Base-by-base conservation (phyloP, 1,284 basidiomycete species). In the Psilocybe mexicana region DNA sequence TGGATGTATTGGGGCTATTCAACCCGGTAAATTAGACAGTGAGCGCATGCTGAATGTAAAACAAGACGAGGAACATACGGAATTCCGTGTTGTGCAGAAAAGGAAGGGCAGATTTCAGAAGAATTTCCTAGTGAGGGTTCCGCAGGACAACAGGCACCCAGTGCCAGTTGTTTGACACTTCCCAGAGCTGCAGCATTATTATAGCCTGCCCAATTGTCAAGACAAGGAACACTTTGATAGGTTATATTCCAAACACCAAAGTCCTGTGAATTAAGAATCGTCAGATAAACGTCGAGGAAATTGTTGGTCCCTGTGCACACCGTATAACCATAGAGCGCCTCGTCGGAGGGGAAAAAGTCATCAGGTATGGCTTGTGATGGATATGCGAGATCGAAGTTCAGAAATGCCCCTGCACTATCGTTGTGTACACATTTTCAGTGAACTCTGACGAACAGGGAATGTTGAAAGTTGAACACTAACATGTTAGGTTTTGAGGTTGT, bases 241-340 rank as follows among this genome's bases (percentile, higher is more conserved):
- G 78, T 84, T 62, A 90, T 77, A 65, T 90, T 90, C 90, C 90
- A 92, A n/a, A 91, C 83, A 50, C 90, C 88, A 72, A 91, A 92
- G 65, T 91, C 89, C 86, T 88, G 57, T 55, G 14, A 33, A 38
- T 58, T 14, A 35, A 43, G 6, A 54, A 25, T 51, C 24, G 53
- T 53, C 35, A 59, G 50, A n/a, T 23, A 43, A 49, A 18, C 51
- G 42, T 57, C 5, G 4, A 5, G 48, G 53, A 35, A 52, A 33
- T 45, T 52, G 6, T 38, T 12, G 6, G 33, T 30, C 52, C 61
- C 33, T 24, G 4, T 10, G 70, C 77, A 59, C 62, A 83, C 87
- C 78, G 72, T 87, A 81, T 67, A 87, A 25, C 78, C 78, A 59
- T 79, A 79, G 23, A 73, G 67, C 11, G 82, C 70, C 60, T 70